phyloP scores from a whole-genome alignment of 306 rosid genomes.

The Trichosanthes cucumerina region DNA sequence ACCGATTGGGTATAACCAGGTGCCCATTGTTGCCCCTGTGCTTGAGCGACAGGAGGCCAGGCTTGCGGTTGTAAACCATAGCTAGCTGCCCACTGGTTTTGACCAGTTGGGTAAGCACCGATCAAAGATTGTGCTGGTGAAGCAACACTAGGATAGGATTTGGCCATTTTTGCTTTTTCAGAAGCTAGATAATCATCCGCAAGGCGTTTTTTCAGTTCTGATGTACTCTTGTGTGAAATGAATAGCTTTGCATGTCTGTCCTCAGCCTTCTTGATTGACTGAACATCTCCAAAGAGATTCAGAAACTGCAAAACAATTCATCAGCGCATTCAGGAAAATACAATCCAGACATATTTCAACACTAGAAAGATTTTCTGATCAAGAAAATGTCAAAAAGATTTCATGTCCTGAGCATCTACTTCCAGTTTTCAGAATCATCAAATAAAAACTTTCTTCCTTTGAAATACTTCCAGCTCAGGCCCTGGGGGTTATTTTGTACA shows the following conservation, averaged over 20 bases:
- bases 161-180: conserved; percentile 65
- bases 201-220: conserved; percentile 90
- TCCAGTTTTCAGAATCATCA: neutral
- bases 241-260: conserved; percentile 90
- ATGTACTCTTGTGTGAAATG: conserved; percentile 67
- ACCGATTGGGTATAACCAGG: conserved; percentile 91
- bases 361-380: neutral
- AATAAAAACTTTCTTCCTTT: neutral
- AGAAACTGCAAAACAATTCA: conserved; percentile 54
- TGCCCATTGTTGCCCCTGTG: conserved; percentile 95
- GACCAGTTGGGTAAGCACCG: conserved; percentile 79
- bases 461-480: neutral
- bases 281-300: conserved; percentile 83
- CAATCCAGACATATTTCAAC: neutral
- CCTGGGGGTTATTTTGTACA: neutral
- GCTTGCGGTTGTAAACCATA: conserved; percentile 84
- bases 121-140: conserved; percentile 71
- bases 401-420: neutral
- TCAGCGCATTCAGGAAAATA: neutral
- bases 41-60: conserved; percentile 85
- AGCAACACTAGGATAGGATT: conserved; percentile 55
- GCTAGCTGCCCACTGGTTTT: conserved; percentile 73
- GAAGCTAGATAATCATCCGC: conserved; percentile 85
- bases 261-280: conserved; percentile 82
- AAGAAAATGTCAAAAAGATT: neutral